Conservation (phyloP, 2,329 filamentous ascomycete species). For the Chaetomium sp. region DNA sequence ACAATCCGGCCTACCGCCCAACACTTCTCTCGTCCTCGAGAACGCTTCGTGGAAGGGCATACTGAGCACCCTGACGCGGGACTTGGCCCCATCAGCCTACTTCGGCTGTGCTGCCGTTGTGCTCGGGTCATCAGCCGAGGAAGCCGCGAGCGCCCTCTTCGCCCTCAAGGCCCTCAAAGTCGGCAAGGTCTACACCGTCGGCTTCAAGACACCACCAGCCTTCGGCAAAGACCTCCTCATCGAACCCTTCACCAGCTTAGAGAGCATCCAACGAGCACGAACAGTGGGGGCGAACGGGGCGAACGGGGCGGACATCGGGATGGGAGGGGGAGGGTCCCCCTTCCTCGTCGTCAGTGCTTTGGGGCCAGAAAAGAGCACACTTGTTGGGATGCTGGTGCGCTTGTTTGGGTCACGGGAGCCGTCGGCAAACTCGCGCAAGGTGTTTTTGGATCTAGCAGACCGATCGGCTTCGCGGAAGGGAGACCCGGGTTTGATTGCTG, state of each 20-base stretch:
- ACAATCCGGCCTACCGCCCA: slow-evolving; percentile 38
- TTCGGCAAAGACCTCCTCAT: slow-evolving; percentile 63
- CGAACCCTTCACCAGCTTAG: slow-evolving; percentile 72
- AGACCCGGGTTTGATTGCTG: slow-evolving; percentile 63
- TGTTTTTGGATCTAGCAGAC: slow-evolving; percentile 74
- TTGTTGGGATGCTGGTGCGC: slow-evolving; percentile 71
- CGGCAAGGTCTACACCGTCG: slow-evolving; percentile 76
- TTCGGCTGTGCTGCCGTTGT: slow-evolving; percentile 68
- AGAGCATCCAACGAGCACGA: slow-evolving; percentile 50
- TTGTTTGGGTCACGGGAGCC: slow-evolving; percentile 54
- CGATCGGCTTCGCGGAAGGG: slow-evolving; percentile 53
- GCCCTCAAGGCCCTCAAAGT: slow-evolving; percentile 70
- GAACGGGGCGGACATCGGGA: slow-evolving; percentile 18
- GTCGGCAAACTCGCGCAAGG: slow-evolving; percentile 46
- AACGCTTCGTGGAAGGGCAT: slow-evolving; percentile 85
- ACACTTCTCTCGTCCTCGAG: slow-evolving; percentile 61
- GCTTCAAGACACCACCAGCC: slow-evolving; percentile 60
- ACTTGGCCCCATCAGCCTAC: slow-evolving; percentile 78
- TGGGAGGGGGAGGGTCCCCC: slow-evolving; percentile 48
- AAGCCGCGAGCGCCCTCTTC: slow-evolving; percentile 73
- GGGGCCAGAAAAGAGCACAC: slow-evolving; percentile 67
- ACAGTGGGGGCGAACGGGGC: slow-evolving; percentile 32
- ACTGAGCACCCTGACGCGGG: slow-evolving; percentile 69
- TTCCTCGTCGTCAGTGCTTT: slow-evolving; percentile 78
- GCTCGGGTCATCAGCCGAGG: slow-evolving; percentile 63